These are phyloP conservation scores for Debaryomycetaceae sp. DNA, from an alignment of 1,139 yeast species.

Conservation along the genomic window DNA sequence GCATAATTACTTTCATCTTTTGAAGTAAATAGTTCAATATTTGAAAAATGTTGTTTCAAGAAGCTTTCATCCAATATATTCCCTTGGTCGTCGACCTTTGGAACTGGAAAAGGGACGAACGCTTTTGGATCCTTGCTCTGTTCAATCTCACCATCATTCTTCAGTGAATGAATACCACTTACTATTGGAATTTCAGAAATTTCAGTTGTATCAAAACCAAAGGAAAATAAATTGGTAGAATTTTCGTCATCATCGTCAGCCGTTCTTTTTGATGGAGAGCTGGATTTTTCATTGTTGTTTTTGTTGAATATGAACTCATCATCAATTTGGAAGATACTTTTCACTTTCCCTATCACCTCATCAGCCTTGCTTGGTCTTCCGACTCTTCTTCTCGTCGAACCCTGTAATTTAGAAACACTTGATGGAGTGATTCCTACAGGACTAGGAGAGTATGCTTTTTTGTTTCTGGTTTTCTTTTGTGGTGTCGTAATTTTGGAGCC, in stretches of 20 bases:
- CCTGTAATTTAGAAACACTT: constrained; percentile 4
- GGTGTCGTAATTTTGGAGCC: constrained; percentile 1
- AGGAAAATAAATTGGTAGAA: constrained; percentile 4
- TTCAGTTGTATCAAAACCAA: constrained; percentile 9
- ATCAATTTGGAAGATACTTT: constrained; percentile 35
- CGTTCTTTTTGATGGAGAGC: constrained; percentile 3
- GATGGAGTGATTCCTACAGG: constrained; percentile 1
- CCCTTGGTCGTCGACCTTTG: constrained; percentile 30
- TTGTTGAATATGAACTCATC: constrained; percentile 24
- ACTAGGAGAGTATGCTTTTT: neutral
- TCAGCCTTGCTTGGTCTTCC: constrained; percentile 39
- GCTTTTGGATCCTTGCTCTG: constrained; percentile 5
- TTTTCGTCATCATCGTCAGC: constrained; percentile 1
- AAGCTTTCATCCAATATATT: constrained; percentile 28
- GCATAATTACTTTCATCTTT: constrained; percentile 22
- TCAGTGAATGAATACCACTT: constrained; percentile 24
- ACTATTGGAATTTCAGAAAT: constrained; percentile 22
- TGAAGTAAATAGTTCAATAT: constrained; percentile 25
- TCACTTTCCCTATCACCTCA: constrained; percentile 27
- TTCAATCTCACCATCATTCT: constrained; percentile 3
- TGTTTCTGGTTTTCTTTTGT: neutral
- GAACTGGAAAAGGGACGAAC: constrained; percentile 37
- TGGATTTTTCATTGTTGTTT: constrained; percentile 10
- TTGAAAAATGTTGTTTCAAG: constrained; percentile 26
- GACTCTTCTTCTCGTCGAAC: constrained; percentile 11